Evolutionary conservation across 2,329 filamentous ascomycete species (phyloP), one percentile per base, ranked within the genome.

Genomic region (Colletotrichum sp.): DNA sequence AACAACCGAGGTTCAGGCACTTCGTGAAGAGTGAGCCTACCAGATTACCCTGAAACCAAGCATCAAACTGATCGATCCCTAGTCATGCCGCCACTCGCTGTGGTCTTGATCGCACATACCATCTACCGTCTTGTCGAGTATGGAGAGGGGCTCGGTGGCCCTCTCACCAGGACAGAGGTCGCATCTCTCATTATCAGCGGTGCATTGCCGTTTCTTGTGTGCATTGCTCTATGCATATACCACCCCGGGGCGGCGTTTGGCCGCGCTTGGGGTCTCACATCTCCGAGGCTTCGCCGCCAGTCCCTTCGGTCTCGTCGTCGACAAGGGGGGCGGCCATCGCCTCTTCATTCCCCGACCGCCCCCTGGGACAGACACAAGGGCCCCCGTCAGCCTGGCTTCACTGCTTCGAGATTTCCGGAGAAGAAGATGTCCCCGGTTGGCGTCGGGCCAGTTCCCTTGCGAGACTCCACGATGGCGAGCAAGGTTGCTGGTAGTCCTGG

Each of bases 11-110:
- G 8, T 90, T 89, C 78, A 87, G 82, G 68, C 80, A 80, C 6
- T 89, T 88, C 56, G 80, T 90, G 6, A 78, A 86, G 67, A 83
- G 89, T 90, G 84, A 76, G 85, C 80, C 8, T 7, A 18, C 34
- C 18, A 27, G 22, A 13, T 52, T 52, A 25, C 4, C 25, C 8
- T 8, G 28, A 6, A 22, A 34, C 15, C 28, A 5, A 15, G 3
- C 13, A 22, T 5, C 5, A 16, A 52, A 30, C 36, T 58, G 32
- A 70, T 34, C 1, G 18, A n/a, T 15, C 39, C 75, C 10, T 36
- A 88, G 87, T 80, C 43, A 78, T 85, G 62, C 85, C 88, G 71
- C 34, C 83, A 7, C 80, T 85, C 12, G 80, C 83, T 1, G 71
- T 79, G 6, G 80, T 88, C 34, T 80, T 89, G 28, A 78, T 88